Conservation (phyloP, 2,329 filamentous ascomycete genomes). For the Bipolaris gigantea region DNA sequence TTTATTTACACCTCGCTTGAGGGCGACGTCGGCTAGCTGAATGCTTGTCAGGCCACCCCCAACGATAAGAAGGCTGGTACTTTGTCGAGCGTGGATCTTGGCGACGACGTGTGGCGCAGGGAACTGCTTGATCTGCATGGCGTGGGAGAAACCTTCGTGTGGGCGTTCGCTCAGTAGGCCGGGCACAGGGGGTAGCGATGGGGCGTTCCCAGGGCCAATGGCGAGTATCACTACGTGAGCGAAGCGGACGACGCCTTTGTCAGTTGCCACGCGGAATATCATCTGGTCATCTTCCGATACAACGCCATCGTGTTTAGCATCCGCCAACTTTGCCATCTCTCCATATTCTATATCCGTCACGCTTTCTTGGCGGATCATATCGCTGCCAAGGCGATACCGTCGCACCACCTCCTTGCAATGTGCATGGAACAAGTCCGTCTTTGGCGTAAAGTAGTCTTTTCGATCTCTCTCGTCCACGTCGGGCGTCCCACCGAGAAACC, state of each 20-base stretch:
- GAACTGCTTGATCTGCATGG: constrained; percentile 63
- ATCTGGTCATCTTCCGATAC: constrained; percentile 47
- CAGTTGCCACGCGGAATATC: constrained; percentile 67
- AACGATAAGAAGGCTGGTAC: constrained; percentile 68
- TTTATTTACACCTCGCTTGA: constrained; percentile 65
- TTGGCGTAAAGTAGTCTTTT: constrained; percentile 52
- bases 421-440: constrained; percentile 44
- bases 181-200: constrained; percentile 51
- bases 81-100: constrained; percentile 52
- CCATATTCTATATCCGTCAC: constrained; percentile 65
- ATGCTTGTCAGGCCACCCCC: constrained; percentile 78
- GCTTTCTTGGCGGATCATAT: constrained; percentile 61
- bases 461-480: constrained; percentile 52
- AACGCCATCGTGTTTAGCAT: constrained; percentile 22
- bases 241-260: constrained; percentile 55
- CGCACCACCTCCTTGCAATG: constrained; percentile 48
- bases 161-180: constrained; percentile 38
- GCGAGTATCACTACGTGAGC: constrained; percentile 69
- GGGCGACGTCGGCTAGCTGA: constrained; percentile 68
- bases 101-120: constrained; percentile 56
- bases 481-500: constrained; percentile 47
- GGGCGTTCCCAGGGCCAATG: constrained; percentile 66
- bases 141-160: constrained; percentile 62
- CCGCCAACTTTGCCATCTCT: constrained; percentile 43
- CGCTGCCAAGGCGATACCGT: constrained; percentile 53